Percentiles rank a stretch among this genome's conserved stretches.
Conservation (phyloP, 2,329 filamentous ascomycete genomes). For the Paraconiothyrium sp. region DNA sequence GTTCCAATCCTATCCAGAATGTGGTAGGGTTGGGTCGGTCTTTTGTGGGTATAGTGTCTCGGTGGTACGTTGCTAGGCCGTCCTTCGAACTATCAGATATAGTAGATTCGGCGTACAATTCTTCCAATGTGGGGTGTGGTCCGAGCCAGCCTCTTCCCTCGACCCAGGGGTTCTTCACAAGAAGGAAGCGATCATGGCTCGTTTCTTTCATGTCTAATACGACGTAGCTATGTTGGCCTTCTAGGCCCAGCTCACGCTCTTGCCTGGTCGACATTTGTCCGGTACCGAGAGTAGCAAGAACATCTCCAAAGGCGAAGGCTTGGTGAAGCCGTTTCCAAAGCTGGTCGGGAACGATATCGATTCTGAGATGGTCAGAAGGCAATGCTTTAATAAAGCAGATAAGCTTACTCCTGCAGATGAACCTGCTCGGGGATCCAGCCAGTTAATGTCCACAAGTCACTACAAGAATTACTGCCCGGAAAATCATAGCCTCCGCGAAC, state of each 20-base stretch:
- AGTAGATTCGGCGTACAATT: constrained; percentile 28
- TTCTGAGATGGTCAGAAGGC: constrained; percentile 57
- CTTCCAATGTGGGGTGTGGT: constrained; percentile 34
- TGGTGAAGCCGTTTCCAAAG: constrained; percentile 81
- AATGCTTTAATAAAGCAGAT: not conserved
- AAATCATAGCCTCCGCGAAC: constrained; percentile 97
- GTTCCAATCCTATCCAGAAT: constrained; percentile 92
- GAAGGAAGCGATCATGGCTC: constrained; percentile 70
- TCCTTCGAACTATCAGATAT: constrained; percentile 26
- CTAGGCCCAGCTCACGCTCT: constrained; percentile 81
- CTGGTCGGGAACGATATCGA: constrained; percentile 78
- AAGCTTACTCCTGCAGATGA: constrained; percentile 76
- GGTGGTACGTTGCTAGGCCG: constrained; percentile 33
- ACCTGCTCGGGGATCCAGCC: constrained; percentile 98
- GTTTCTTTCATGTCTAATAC: constrained; percentile 80
- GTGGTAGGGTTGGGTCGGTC: constrained; percentile 69
- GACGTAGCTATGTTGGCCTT: constrained; percentile 93
- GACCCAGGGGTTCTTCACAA: constrained; percentile 97
- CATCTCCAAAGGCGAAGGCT: constrained; percentile 79
- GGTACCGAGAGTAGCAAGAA: constrained; percentile 89
- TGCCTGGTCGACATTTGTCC: constrained; percentile 80
- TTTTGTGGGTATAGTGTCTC: constrained; percentile 39
- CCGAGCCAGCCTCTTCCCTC: constrained; percentile 80
- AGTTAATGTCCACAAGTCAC: constrained; percentile 89
- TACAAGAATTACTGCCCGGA: constrained; percentile 95